Conservation (phyloP, 148 eudicot genomes). For the Amaranthus hypochondriacus region DNA sequence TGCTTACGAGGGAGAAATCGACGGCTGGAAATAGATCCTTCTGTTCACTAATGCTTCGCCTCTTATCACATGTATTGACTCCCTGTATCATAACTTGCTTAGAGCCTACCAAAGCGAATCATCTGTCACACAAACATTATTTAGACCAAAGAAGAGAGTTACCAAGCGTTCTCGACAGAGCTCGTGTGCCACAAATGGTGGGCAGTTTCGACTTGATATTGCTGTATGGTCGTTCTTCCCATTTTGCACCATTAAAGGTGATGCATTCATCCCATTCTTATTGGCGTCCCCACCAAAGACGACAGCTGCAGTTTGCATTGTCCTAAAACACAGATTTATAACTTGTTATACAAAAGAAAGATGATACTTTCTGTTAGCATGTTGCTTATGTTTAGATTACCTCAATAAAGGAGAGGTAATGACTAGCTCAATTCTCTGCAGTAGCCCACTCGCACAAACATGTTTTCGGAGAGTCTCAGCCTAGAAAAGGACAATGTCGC, state of each 20-base stretch:
- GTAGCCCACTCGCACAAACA: conserved; percentile 47
- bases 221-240: conserved; percentile 46
- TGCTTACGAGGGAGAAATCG: conserved; percentile 73
- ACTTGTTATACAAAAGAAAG: too few relatives aligned
- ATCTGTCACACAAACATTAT: not conserved
- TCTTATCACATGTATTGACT: conserved; percentile 70
- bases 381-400: conserved; percentile 16
- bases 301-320: conserved; percentile 83
- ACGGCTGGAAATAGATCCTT: conserved; percentile 62
- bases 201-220: conserved; percentile 59
- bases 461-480: conserved; percentile 57
- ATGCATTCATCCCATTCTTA: conserved; percentile 32
- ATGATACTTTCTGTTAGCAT: not conserved
- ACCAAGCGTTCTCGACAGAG: conserved; percentile 84
- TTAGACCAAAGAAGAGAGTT: not conserved
- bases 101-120: not conserved
- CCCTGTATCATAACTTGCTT: conserved; percentile 43
- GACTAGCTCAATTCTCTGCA: conserved; percentile 52
- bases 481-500: conserved; percentile 24
- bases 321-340: conserved; percentile 32
- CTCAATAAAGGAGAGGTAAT: conserved; percentile 65
- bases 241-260: conserved; percentile 62
- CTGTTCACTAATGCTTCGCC: conserved; percentile 67
- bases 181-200: conserved; percentile 68
- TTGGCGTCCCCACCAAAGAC: conserved; percentile 65